Conservation (phyloP, 257 asterid species). For the Penstemon barbatus region DNA sequence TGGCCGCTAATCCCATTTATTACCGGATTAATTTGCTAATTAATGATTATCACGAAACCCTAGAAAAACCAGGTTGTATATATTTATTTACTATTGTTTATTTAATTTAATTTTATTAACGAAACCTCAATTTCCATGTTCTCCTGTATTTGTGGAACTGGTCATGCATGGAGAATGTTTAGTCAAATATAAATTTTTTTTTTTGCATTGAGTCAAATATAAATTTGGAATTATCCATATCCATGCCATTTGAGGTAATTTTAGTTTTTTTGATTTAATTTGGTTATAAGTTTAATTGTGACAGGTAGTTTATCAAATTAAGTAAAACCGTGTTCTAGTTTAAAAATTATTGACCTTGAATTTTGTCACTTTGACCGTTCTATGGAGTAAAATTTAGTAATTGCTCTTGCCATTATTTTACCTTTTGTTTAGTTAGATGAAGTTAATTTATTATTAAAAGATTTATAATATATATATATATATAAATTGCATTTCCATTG, state of each 20-base stretch:
- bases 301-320: background rate
- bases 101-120: slow-evolving; percentile 11
- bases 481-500: too few relatives aligned
- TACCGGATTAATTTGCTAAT: background rate
- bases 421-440: background rate
- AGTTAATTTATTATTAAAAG: background rate
- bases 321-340: slow-evolving; percentile 12
- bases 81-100: background rate
- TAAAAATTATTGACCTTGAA: slow-evolving; percentile 24
- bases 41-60: slow-evolving; percentile 7
- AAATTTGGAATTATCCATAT: background rate
- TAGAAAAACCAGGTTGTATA: slow-evolving; percentile 9
- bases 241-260: background rate
- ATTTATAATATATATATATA: too few relatives aligned
- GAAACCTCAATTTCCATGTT: background rate
- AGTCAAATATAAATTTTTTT: background rate
- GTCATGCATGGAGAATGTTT: background rate
- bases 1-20: background rate
- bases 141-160: slow-evolving; percentile 20
- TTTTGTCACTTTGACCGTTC: slow-evolving; percentile 36
- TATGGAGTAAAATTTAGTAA: slow-evolving; percentile 18
- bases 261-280: background rate
- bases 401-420: background rate
- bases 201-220: too few relatives aligned
- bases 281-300: background rate